Percentiles rank a stretch among this genome's conserved stretches.
phyloP scores from a whole-genome alignment of 768 basidiomycete species.

The Pleurotus giganteus region DNA sequence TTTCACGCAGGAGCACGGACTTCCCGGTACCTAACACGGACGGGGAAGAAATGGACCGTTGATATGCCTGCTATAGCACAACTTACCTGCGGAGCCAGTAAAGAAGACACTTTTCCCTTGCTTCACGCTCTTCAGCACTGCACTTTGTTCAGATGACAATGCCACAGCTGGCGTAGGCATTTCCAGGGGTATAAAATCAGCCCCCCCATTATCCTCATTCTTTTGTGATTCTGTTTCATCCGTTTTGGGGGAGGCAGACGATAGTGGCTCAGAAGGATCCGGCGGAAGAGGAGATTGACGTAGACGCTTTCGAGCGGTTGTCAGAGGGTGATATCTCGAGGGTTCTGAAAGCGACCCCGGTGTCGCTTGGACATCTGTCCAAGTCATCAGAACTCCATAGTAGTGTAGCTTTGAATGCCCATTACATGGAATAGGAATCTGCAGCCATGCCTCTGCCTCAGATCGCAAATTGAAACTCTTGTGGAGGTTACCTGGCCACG shows the following conservation, averaged over 20 bases:
- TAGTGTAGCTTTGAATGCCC: not conserved
- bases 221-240: not conserved
- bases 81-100: conserved; percentile 78
- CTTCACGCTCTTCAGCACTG: conserved; percentile 51
- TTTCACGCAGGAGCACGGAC: conserved; percentile 75
- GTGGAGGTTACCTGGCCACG: conserved; percentile 50
- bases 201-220: not conserved
- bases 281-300: not conserved
- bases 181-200: not conserved
- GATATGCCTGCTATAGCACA: not conserved
- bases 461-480: conserved; percentile 46
- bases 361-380: not conserved
- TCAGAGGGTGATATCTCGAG: not conserved
- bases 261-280: not conserved
- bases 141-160: conserved; percentile 53
- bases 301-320: not conserved
- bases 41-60: not conserved
- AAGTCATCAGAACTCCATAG: not conserved
- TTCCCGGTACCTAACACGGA: conserved; percentile 67
- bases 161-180: conserved; percentile 19
- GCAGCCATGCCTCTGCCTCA: conserved; percentile 53
- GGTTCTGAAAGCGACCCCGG: not conserved
- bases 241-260: not conserved
- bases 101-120: conserved; percentile 74
- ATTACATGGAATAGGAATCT: not conserved